Conservation (phyloP, 2,329 filamentous ascomycete genomes). For the Pseudocercospora eumusae region DNA sequence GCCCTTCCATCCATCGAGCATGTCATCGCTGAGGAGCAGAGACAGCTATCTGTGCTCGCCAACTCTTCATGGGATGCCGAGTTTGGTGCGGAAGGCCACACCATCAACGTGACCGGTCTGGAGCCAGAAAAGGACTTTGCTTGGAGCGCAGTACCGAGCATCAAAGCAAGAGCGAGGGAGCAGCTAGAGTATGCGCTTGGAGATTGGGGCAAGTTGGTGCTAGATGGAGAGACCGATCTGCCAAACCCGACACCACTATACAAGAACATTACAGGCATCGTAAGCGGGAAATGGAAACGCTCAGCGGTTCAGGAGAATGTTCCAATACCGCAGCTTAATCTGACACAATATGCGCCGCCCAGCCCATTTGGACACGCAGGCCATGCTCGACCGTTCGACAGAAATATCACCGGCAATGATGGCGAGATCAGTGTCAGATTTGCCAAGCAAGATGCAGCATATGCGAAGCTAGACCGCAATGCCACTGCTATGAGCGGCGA, state of each 20-base stretch:
- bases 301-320: conserved; percentile 53
- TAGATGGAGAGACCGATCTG: conserved; percentile 44
- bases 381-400: conserved; percentile 61
- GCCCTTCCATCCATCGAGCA: conserved; percentile 51
- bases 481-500: conserved; percentile 68
- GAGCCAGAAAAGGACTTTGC: conserved; percentile 71
- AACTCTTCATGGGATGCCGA: conserved; percentile 53
- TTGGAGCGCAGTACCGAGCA: conserved; percentile 71
- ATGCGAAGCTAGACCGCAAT: conserved; percentile 41
- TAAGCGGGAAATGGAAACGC: conserved; percentile 75
- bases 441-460: conserved; percentile 52
- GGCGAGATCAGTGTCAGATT: conserved; percentile 72
- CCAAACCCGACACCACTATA: conserved; percentile 61
- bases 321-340: conserved; percentile 49
- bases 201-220: conserved; percentile 34
- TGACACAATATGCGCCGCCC: conserved; percentile 61
- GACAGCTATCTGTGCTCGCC: conserved; percentile 53
- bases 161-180: conserved; percentile 65
- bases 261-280: conserved; percentile 73
- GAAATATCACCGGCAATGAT: conserved; percentile 74
- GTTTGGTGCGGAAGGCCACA: conserved; percentile 51
- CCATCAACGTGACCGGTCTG: conserved; percentile 68
- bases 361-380: conserved; percentile 63
- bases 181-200: conserved; percentile 50
- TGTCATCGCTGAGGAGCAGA: conserved; percentile 54